Conservation (phyloP, 169 alveolate species). For the Cryptosporidium xiaoi region DNA sequence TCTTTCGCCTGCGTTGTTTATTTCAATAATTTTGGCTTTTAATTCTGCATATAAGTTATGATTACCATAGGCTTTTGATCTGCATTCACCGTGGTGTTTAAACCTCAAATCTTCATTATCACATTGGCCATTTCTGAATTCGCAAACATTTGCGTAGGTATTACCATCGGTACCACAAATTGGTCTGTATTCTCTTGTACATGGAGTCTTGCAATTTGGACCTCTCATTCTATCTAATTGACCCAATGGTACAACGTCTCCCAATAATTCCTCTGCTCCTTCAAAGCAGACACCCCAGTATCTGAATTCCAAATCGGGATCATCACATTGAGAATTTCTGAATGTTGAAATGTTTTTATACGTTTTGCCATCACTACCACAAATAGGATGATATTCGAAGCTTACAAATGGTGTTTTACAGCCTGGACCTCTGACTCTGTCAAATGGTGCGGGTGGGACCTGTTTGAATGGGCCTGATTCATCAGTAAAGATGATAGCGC, state of each 20-base stretch:
- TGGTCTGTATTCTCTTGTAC: conserved; percentile 18
- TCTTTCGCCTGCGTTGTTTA: background rate
- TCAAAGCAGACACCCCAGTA: conserved; percentile 18
- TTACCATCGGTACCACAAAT: conserved; percentile 69
- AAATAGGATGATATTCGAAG: conserved; percentile 14
- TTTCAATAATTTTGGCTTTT: background rate
- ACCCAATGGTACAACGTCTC: conserved; percentile 35
- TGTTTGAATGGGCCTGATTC: background rate
- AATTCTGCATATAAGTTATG: background rate
- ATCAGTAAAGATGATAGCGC: conserved; percentile 9
- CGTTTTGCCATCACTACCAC: conserved; percentile 53
- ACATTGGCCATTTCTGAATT: conserved; percentile 71
- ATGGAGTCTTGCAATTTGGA: conserved; percentile 31
- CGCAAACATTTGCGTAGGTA: conserved; percentile 5
- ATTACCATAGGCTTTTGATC: background rate
- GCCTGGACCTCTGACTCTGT: conserved; percentile 44
- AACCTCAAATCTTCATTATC: conserved; percentile 30
- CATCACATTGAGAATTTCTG: conserved; percentile 56
- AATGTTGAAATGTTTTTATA: conserved; percentile 31
- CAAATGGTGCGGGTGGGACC: conserved; percentile 31
- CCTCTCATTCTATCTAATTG: conserved; percentile 68
- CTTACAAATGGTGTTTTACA: conserved; percentile 41
- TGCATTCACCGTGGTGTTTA: conserved; percentile 45
- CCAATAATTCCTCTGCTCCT: background rate
- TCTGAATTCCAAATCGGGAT: background rate